Evolutionary conservation across 1,139 yeast genomes (phyloP), one percentile per base, ranked within the genome.

Genomic region (Saccharomyces hybrid): DNA sequence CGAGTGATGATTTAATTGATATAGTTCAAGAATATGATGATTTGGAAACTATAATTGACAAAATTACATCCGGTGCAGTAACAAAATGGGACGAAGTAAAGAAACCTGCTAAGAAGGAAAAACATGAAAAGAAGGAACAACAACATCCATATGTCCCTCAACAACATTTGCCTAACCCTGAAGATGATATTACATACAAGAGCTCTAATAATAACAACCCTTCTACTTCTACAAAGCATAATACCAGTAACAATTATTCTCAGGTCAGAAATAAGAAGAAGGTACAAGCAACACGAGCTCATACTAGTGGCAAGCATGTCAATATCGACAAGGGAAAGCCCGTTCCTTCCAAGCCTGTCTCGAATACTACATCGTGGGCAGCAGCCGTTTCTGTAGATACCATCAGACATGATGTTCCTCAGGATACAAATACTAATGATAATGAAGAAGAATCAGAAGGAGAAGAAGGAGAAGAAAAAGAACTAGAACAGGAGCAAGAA

Each of bases 1-100:
- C 88, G 56, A 77, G 80, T 54, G 96, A 88, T 49, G 99, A 93
- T 70, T 82, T 93, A 70, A 74, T 79, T 53, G 81, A 86, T 54
- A 83, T 89, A 57, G 82, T 91, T 62, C 77, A 78, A 57, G 98
- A 93, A 72, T 81, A 86, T 63, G 76, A 84, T 62, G 90, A 87
- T 67, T 77, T 89, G 62, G 95, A 87, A 67, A 78, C 81, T 52
- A 89, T 93, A 61, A 86, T 88, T 63, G 91, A 86, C 68, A 84
- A 90, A 72, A 91, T 93, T 72, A 85, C 95, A 58, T 88, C 89
- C 61, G 96, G 95, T 62, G 78, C 71, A 67, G 83, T 79, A 34
- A 71, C 77, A 55, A 80, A 79, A 66, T 81, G 85, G 83, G 85
- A 81, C 61, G 83, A 81, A 65, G 85, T 81, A 54, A 81, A 80